These are phyloP conservation scores for Harrya chromipes DNA, from an alignment of 768 basidiomycete genomes.

Conservation along the genomic window DNA sequence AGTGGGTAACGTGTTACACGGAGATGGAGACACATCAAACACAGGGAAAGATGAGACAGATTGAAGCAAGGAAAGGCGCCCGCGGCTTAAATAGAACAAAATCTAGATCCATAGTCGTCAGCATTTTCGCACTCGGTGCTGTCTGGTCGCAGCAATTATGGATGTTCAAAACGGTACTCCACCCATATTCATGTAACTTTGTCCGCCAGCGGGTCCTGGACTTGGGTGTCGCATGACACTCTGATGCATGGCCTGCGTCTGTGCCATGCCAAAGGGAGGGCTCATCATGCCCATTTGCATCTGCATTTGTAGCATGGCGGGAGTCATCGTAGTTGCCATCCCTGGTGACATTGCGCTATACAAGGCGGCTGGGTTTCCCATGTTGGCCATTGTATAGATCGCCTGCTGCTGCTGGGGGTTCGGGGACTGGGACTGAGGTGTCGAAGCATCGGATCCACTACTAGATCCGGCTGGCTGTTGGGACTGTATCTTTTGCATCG, in stretches of 20 bases:
- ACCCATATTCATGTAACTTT: slow-evolving; percentile 45
- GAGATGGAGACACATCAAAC: slow-evolving; percentile 19
- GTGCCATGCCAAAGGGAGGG: slow-evolving; percentile 48
- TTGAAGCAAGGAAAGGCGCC: slow-evolving; percentile 10
- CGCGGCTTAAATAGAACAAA: slow-evolving; percentile 16
- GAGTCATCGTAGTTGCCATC: slow-evolving; percentile 30
- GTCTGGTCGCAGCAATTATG: slow-evolving; percentile 7
- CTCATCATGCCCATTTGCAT: slow-evolving; percentile 48
- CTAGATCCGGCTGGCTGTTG: slow-evolving; percentile 29
- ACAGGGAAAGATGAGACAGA: slow-evolving; percentile 15
- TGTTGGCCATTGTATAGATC: slow-evolving; percentile 42
- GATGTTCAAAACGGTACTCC: slow-evolving; percentile 30
- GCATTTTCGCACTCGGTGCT: slow-evolving; percentile 8
- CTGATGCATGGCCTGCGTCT: slow-evolving; percentile 77
- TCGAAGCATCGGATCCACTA: slow-evolving; percentile 25
- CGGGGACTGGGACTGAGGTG: slow-evolving; percentile 39
- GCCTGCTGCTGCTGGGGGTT: slow-evolving; percentile 46
- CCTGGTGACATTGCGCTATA: slow-evolving; percentile 31
- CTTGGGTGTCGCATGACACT: slow-evolving; percentile 83
- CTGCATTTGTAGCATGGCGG: slow-evolving; percentile 43
- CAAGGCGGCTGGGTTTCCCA: slow-evolving; percentile 45
- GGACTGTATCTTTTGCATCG: slow-evolving; percentile 67
- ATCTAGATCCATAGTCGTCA: slow-evolving; percentile 25
- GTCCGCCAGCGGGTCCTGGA: slow-evolving; percentile 50
- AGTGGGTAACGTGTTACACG: slow-evolving; percentile 30